Percentiles rank a stretch among this genome's conserved stretches.
Conservation (phyloP, 2,329 filamentous ascomycete genomes). For the Leptographium lundbergii region DNA sequence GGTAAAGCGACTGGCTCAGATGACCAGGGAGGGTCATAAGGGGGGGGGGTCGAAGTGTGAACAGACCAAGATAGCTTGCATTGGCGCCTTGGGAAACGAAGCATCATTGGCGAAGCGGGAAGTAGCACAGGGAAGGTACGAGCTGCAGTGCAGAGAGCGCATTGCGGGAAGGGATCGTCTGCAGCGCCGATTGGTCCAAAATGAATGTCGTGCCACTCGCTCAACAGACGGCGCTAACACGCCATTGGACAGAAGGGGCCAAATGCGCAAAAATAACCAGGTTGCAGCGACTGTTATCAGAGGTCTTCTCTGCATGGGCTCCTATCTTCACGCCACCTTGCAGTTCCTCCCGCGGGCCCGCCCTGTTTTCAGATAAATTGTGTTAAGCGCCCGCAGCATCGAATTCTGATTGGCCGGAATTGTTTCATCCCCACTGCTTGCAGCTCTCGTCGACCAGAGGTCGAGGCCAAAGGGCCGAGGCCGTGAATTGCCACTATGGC, state of each 20-base stretch:
- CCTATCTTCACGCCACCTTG: neutral
- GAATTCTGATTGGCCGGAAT: neutral
- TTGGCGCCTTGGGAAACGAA: neutral
- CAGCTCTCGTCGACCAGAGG: neutral
- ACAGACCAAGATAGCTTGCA: neutral
- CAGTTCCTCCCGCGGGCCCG: neutral
- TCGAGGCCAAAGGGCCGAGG: neutral
- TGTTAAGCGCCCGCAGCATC: neutral
- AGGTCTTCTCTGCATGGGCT: neutral
- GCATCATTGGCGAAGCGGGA: neutral
- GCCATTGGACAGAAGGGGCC: slow-evolving; percentile 15
- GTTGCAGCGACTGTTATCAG: neutral
- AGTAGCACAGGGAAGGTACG: neutral
- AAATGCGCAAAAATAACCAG: neutral
- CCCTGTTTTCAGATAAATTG: neutral
- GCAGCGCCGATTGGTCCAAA: slow-evolving; percentile 17
- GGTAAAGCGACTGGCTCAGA: neutral
- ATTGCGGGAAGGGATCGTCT: neutral
- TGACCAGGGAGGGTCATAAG: neutral
- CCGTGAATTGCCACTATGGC: neutral
- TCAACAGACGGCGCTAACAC: slow-evolving; percentile 9
- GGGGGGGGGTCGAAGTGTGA: neutral
- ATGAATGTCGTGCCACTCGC: slow-evolving; percentile 16
- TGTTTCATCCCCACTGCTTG: neutral
- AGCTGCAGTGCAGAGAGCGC: neutral